Base-by-base conservation (phyloP, 139 green algal genomes). In the Nannochloris sp. region DNA sequence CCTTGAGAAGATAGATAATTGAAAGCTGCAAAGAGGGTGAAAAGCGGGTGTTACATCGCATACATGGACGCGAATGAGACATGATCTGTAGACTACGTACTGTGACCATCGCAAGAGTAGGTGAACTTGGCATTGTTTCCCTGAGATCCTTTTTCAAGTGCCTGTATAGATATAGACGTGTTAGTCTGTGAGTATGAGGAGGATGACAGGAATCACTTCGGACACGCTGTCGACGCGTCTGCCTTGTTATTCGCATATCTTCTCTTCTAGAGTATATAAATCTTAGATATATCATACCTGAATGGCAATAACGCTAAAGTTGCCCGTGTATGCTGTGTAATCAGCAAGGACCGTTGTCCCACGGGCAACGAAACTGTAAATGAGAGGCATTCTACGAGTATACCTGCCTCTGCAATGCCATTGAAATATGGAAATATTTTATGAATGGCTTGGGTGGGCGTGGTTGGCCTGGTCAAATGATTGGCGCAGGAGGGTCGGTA, bases 301-400 rank as follows among this genome's bases (percentile, higher is more conserved):
- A 9, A 95, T 78, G 0, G 89, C 89, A 28, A 97, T 81, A 2
- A 84, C 88, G 53, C 74, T 85, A 71, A 97, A 97, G 65, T 97
- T 97, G 31, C 92, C 92, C 0, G 70, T 82, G 74, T 86, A 95
- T 0, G 79, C 77, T 4, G 89, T 93, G 78, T 96, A 94, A 44
- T 97, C 92, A 0, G 87, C 87, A 5, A 98, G 75, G 13, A 97
- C 84, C 0, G 70, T 85, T 9, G 71, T 79, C 0, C 71, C 82
- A 0, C 85, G 72, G 0, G 83, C 74, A 1, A 94, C 85, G 60
- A 94, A 93, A 5, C 75, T 75, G 71, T 92, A 95, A 33, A 94
- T 86, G 1, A 94, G 67, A 13, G 82, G 83, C 85, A 92, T 94
- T 9, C 14, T 66, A 11, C 12, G 25, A 37, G 20, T 11, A 5